Evolutionary conservation across 2,329 filamentous ascomycete species (phyloP), one percentile per base, ranked within the genome.

Genomic region (Ophiocordyceps australis): DNA sequence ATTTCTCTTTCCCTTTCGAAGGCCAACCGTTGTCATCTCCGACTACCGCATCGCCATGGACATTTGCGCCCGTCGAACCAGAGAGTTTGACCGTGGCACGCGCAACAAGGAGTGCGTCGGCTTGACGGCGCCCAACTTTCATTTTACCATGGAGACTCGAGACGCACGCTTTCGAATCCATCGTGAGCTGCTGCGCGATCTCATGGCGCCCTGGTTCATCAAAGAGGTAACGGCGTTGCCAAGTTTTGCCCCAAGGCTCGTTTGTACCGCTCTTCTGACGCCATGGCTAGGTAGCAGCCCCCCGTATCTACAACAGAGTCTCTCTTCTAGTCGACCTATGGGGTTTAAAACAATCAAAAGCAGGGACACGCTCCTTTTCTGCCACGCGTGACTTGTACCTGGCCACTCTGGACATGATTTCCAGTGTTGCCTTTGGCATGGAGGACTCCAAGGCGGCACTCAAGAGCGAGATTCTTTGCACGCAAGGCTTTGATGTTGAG

Each of bases 161-260:
- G 39, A 50, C 27, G 41, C 45, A 4, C 35, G 40, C 6, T 47
- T 45, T 32, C 49, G 41, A 32, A 25, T 21, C 10, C 44, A 50
- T 22, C 46, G 38, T 25, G 39, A 45, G 22, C 38, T 54, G 4
- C 31, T 52, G 4, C 37, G 40, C 22, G 50, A 53, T 21, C 33
- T 54, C 6, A 51, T 54, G 51, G 38, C 47, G 3, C 43, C 48
- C 0, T 35, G 26, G 8, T 54, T 55, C 25, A 31, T 54, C 13
- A 35, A 47, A 22, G 32, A 39, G 30, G 39, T 41, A 28, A 22
- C 25, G 17, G 7, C 12, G 24, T 8, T 17, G 9, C 23, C 10
- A 23, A 6, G 15, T 23, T 14, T 14, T n/a, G n/a, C n/a, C n/a
- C n/a, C n/a, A n/a, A 13, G 21, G 14, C n/a, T 7, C 15, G 15